phyloP scores from a whole-genome alignment of 148 eudicot species.

The Rhododendron molle region DNA sequence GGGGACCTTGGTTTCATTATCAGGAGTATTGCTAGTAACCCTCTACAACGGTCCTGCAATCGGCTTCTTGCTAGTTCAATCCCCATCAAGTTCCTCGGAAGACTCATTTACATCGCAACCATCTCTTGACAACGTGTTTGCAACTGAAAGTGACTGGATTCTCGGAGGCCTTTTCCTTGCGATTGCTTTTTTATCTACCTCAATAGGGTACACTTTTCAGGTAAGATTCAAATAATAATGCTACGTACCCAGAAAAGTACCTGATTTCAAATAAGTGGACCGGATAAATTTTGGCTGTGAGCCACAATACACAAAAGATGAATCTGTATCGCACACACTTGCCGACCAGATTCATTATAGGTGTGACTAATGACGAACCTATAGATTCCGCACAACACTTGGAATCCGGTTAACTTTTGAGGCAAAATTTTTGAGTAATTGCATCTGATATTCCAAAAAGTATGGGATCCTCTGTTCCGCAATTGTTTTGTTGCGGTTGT shows the following conservation, averaged over 20 bases:
- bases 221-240: slow-evolving; percentile 13
- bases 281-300: too few relatives aligned
- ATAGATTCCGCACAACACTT: too few relatives aligned
- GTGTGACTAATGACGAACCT: too few relatives aligned
- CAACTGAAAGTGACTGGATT: slow-evolving; percentile 34
- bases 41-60: slow-evolving; percentile 44
- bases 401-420: too few relatives aligned
- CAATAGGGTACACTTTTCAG: slow-evolving; percentile 47
- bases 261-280: too few relatives aligned
- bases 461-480: too few relatives aligned
- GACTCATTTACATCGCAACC: neutral
- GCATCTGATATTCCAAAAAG: too few relatives aligned
- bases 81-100: slow-evolving; percentile 6
- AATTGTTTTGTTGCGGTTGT: too few relatives aligned
- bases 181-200: slow-evolving; percentile 26
- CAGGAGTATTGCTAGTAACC: slow-evolving; percentile 47
- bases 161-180: slow-evolving; percentile 42
- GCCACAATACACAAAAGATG: too few relatives aligned
- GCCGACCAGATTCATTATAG: too few relatives aligned
- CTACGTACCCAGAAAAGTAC: neutral
- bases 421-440: too few relatives aligned
- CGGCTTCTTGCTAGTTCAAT: slow-evolving; percentile 18
- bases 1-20: slow-evolving; percentile 39
- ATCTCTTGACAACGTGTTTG: neutral
- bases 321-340: too few relatives aligned